Evolutionary conservation across 768 basidiomycete species (phyloP).

Genomic region (Pleurotus giganteus): DNA sequence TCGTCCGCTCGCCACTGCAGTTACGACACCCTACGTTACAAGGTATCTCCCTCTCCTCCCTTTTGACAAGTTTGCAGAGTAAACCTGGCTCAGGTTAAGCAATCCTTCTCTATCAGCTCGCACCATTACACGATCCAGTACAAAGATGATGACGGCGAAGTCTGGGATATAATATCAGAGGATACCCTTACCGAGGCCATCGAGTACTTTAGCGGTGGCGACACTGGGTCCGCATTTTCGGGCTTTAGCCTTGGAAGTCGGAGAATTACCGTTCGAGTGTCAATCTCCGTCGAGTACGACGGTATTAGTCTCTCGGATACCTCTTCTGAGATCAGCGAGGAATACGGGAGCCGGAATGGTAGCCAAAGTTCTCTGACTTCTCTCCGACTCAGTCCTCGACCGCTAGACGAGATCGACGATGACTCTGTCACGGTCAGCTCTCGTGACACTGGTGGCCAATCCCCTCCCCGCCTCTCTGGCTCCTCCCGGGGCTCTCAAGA

Average conservation of each 20-base stretch:
- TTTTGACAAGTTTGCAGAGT: conserved; percentile 2
- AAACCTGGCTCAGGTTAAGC: conserved; percentile 63
- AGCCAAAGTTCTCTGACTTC: conserved; percentile 58
- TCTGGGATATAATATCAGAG: conserved; percentile 65
- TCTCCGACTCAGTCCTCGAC: conserved; percentile 23
- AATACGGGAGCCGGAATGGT: conserved; percentile 58
- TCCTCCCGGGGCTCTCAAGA: conserved; percentile 10
- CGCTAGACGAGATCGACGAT: conserved; percentile 55
- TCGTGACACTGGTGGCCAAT: conserved; percentile 45
- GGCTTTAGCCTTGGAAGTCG: conserved; percentile 63
- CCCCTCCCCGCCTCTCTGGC: conserved; percentile 15
- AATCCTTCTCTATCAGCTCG: conserved; percentile 74
- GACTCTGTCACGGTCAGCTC: conserved; percentile 78
- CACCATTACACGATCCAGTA: conserved; percentile 75
- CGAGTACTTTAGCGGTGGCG: conserved; percentile 71
- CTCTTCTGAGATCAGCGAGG: conserved; percentile 78
- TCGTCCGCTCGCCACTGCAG: conserved; percentile 76
- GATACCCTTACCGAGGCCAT: conserved; percentile 84
- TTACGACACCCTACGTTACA: conserved; percentile 67
- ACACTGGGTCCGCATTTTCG: conserved; percentile 67
- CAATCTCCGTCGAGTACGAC: conserved; percentile 85
- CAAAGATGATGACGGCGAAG: conserved; percentile 87
- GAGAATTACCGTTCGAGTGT: conserved; percentile 75
- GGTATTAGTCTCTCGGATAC: conserved; percentile 90
- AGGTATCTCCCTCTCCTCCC: conserved; percentile 42